Conservation (phyloP, 306 rosid species). For the Malus fusca region DNA sequence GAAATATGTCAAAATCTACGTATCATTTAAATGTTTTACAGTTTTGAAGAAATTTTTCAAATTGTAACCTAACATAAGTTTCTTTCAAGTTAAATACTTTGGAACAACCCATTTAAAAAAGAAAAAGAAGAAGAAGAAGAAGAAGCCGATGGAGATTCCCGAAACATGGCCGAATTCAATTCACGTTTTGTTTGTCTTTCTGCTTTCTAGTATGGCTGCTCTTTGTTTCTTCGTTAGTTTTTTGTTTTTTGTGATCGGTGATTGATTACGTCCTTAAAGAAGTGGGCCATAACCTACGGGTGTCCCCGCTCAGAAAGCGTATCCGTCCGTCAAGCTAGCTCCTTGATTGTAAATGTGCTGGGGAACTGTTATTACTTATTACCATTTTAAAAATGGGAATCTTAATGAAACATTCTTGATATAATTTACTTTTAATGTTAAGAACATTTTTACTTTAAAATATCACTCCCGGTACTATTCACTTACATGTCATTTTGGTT, state of each 20-base stretch:
- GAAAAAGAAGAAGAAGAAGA: too few species aligned
- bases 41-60: too few species aligned
- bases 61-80: too few species aligned
- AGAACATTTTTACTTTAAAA: rapidly evolving
- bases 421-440: too few species aligned
- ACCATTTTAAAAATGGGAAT: too few species aligned
- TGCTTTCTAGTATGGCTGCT: not conserved
- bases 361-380: too few species aligned
- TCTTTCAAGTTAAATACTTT: too few species aligned
- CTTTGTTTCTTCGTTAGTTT: not conserved
- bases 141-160: not conserved
- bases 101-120: not conserved
- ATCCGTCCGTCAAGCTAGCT: not conserved
- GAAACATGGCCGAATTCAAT: not conserved
- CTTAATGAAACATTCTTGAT: rapidly evolving
- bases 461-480: rapidly evolving
- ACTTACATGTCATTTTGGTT: too few species aligned
- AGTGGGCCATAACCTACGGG: not conserved
- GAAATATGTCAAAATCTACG: too few species aligned
- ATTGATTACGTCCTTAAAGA: not conserved
- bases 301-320: not conserved
- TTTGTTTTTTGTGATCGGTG: not conserved
- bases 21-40: too few species aligned
- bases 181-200: not conserved
- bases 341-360: not conserved